These are phyloP conservation scores for Neonectria ditissima DNA, from an alignment of 2,329 filamentous ascomycete genomes.

Conservation along the genomic window DNA sequence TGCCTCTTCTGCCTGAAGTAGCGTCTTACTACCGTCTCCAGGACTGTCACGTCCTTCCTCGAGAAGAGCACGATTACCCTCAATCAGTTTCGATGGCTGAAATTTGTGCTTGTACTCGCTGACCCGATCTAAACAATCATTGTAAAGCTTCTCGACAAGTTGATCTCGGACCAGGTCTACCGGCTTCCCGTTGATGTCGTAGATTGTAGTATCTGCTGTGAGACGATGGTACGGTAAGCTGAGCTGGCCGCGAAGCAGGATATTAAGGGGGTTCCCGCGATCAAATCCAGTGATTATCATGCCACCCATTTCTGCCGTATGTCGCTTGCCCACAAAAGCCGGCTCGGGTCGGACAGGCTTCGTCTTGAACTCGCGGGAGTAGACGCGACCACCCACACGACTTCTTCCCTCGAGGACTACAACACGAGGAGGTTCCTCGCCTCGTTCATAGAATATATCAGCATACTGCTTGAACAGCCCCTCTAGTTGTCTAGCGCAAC, in stretches of 20 bases:
- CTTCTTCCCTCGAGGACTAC: constrained; percentile 88
- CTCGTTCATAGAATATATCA: constrained; percentile 71
- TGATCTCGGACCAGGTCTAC: constrained; percentile 84
- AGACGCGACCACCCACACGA: constrained; percentile 91
- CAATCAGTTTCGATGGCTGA: constrained; percentile 75
- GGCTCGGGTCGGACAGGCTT: constrained; percentile 64
- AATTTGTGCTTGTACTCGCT: constrained; percentile 89
- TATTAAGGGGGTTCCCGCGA: constrained; percentile 91
- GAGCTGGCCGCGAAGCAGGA: constrained; percentile 90
- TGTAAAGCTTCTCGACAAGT: constrained; percentile 91
- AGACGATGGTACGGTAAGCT: constrained; percentile 87
- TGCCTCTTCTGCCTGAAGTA: constrained; percentile 78
- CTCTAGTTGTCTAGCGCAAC: constrained; percentile 91
- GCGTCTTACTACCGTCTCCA: constrained; percentile 76
- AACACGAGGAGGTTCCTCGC: constrained; percentile 78
- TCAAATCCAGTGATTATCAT: constrained; percentile 99
- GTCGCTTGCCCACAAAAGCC: constrained; percentile 68
- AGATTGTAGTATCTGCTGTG: constrained; percentile 84
- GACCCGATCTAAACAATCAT: constrained; percentile 91
- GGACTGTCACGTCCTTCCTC: constrained; percentile 83
- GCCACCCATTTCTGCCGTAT: constrained; percentile 95
- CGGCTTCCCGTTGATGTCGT: constrained; percentile 82
- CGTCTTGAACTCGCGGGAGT: constrained; percentile 78
- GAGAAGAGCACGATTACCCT: constrained; percentile 86
- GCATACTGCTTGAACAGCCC: constrained; percentile 85